Base-by-base conservation (phyloP, 352 stramenopile species). In the Phytophthora europaea region DNA sequence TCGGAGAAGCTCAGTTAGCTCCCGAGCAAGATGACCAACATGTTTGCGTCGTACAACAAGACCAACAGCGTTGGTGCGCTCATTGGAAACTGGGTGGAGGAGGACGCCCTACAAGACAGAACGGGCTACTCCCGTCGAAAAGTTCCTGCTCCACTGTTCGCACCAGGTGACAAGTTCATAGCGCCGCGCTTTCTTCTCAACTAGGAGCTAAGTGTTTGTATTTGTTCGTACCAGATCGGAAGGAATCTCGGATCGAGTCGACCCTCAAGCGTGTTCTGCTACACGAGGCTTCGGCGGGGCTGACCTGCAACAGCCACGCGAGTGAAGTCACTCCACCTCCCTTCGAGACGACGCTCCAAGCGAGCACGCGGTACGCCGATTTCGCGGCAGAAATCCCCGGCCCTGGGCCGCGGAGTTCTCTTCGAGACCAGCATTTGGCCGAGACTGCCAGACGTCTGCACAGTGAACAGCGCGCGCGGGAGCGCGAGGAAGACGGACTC, bases 81-180 rank as follows among this genome's bases (percentile, higher is more conserved):
- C 20, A 79, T 94, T 22, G 89, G 89, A 22, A 96, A 96, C 68
- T 96, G 89, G 89, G 86, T 96, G 53, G 88, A 96, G 38, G 89
- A 96, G 61, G 80, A 93, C 22, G 89, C 88, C 2, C 73, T 96
- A 43, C 84, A 86, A 9, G 55, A 73, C 4, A 66, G 59, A 38
- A 96, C 89, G 8, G 89, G 88, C 4, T 89, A 87, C 36, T 79
- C 85, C 3, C 82, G 88, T 10, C 83, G 85, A 38, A 82, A 84
- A 52, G 78, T 94, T 1, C 88, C 88, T 1, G 66, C 69, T 9
- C 45, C 70, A 3, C 26, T 72, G 16, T 80, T 67, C 12, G 72
- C 80, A 16, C 67, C 82, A 75, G 79, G 79, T 82, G 22, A 33
- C 18, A n/a, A 31, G 47, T 53, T 53, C 50, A 36, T 13, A 56